These are phyloP conservation scores for Coemansia sp. DNA, from an alignment of 192 early-diverging fungal species.

Conservation along the genomic window DNA sequence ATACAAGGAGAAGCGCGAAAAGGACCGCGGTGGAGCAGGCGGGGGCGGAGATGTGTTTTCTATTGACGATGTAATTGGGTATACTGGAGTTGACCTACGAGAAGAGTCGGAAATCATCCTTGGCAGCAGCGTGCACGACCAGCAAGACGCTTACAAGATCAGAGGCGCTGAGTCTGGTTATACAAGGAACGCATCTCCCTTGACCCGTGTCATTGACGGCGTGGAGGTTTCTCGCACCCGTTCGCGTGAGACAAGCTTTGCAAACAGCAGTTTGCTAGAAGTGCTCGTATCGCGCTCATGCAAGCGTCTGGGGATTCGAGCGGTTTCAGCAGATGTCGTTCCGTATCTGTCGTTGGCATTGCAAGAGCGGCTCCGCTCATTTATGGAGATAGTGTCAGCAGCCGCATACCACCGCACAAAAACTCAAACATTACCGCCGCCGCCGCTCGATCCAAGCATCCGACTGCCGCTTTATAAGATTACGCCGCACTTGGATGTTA, in stretches of 20 bases:
- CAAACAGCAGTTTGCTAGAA: conserved; percentile 15
- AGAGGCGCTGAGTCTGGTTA: conserved; percentile 1
- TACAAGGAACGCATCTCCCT: conserved; percentile 8
- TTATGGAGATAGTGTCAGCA: conserved; percentile 69
- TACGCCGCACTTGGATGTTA: conserved; percentile 64
- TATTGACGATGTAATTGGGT: conserved; percentile 77
- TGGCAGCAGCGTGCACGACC: conserved; percentile 34
- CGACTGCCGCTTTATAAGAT: conserved; percentile 71
- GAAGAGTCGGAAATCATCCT: conserved; percentile 66
- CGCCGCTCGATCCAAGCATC: conserved; percentile 55
- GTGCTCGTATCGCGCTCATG: conserved; percentile 23
- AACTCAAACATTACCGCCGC: conserved; percentile 62
- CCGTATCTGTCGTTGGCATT: conserved; percentile 68
- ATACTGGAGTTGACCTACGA: conserved; percentile 74
- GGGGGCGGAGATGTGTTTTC: conserved; percentile 27
- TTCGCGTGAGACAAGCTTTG: conserved; percentile 16
- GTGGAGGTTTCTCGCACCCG: conserved; percentile 32
- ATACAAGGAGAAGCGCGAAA: conserved; percentile 33
- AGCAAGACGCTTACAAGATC: background rate
- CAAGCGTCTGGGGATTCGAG: conserved; percentile 17
- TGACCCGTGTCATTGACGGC: conserved; percentile 15
- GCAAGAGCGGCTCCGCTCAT: conserved; percentile 64
- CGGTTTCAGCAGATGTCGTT: conserved; percentile 62
- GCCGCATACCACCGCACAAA: conserved; percentile 72
- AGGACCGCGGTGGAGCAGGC: conserved; percentile 26